These are phyloP conservation scores for Phytophthora palmivora DNA, from an alignment of 352 stramenopile genomes.

Conservation along the genomic window DNA sequence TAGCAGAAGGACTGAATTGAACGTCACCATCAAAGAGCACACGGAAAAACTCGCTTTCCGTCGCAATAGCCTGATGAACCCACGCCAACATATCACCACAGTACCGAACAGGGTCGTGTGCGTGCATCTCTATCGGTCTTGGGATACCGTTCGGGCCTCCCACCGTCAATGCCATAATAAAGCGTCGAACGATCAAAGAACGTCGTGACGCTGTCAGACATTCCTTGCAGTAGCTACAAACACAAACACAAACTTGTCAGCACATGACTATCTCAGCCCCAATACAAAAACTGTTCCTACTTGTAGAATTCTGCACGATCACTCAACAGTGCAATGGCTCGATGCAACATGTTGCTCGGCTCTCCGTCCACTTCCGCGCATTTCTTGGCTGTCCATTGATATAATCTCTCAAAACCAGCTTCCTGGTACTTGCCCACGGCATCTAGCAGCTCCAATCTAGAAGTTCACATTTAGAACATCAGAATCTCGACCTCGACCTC, in stretches of 20 bases:
- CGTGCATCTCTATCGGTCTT: constrained; percentile 88
- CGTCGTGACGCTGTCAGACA: constrained; percentile 60
- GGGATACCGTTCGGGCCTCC: constrained; percentile 77
- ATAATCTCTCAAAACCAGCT: constrained; percentile 86
- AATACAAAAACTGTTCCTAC: constrained; percentile 28
- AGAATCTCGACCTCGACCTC: too few relatives aligned
- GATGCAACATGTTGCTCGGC: constrained; percentile 68
- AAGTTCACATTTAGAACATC: not conserved
- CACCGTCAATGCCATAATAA: constrained; percentile 80
- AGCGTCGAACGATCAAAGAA: constrained; percentile 70
- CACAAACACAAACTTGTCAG: constrained; percentile 2
- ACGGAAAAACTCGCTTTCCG: constrained; percentile 84
- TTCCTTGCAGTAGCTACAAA: constrained; percentile 83
- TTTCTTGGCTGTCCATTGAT: constrained; percentile 87
- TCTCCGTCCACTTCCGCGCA: constrained; percentile 77
- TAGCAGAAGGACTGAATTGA: constrained; percentile 33
- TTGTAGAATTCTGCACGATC: constrained; percentile 84
- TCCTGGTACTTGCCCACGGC: constrained; percentile 83
- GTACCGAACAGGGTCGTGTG: constrained; percentile 88
- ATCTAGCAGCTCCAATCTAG: constrained; percentile 90
- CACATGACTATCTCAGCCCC: too few relatives aligned
- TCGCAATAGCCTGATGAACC: constrained; percentile 85
- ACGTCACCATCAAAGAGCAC: constrained; percentile 77
- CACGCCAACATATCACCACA: constrained; percentile 91
- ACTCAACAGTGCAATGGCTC: constrained; percentile 67